Percentiles rank a stretch among this genome's conserved stretches.
phyloP scores from a whole-genome alignment of 331 rosid species.

The Pyracantha coccinea region DNA sequence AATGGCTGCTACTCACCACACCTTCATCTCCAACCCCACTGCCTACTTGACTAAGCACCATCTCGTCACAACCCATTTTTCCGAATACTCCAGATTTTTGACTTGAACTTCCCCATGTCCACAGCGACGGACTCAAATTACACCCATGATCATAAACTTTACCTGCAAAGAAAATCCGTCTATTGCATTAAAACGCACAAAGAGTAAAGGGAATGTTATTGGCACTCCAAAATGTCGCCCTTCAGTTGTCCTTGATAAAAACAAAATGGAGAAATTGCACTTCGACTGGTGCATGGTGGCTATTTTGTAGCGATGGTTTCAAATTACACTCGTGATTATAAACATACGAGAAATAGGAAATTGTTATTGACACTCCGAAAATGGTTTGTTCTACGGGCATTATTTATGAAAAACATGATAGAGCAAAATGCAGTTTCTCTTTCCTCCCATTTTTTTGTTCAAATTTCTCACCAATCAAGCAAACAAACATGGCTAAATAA shows the following conservation, averaged over 20 bases:
- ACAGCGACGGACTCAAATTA: conserved; percentile 54
- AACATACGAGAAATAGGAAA: not conserved
- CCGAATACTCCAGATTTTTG: conserved; percentile 51
- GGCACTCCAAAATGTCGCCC: not conserved
- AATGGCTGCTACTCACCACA: conserved; percentile 40
- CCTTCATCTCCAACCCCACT: conserved; percentile 25
- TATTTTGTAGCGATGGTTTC: not conserved
- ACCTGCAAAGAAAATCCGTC: conserved; percentile 27
- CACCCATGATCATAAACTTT: conserved; percentile 65
- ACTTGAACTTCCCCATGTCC: conserved; percentile 62
- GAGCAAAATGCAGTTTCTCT: not conserved
- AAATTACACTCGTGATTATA: not conserved
- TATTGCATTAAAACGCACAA: not conserved
- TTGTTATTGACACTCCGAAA: too few species aligned
- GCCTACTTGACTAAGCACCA: conserved; percentile 24
- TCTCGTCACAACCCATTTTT: conserved; percentile 34
- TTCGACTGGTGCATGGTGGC: not conserved
- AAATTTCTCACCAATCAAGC: not conserved
- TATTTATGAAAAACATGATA: not conserved
- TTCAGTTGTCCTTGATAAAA: not conserved
- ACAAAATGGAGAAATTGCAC: not conserved
- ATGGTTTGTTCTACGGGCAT: not conserved
- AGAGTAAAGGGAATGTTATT: not conserved
- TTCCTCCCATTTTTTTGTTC: not conserved
- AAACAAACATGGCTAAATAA: not conserved